phyloP scores from a whole-genome alignment of 2,329 filamentous ascomycete genomes.

The Colletotrichum agaves region DNA sequence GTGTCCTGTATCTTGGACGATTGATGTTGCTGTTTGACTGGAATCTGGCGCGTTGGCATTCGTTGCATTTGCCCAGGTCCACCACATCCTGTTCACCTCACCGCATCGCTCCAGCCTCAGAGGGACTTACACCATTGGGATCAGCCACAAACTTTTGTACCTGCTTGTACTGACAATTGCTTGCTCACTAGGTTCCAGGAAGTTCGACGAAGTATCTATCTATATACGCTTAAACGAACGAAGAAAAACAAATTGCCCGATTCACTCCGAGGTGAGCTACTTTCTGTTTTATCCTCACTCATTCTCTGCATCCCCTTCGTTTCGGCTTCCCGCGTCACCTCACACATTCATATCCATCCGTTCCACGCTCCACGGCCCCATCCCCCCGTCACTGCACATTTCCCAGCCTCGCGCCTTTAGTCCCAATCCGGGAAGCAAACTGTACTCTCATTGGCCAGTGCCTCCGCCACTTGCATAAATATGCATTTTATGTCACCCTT shows the following conservation, averaged over 20 bases:
- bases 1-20: constrained; percentile 13
- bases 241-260: neutral
- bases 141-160: constrained; percentile 22
- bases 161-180: neutral
- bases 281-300: neutral
- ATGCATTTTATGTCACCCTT: constrained; percentile 36
- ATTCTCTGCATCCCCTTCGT: neutral
- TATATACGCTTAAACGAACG: too few relatives aligned
- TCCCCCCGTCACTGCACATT: constrained; percentile 20
- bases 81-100: constrained; percentile 20
- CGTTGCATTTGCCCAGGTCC: neutral
- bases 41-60: constrained; percentile 28
- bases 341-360: constrained; percentile 19
- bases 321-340: constrained; percentile 27
- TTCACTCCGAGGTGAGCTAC: constrained; percentile 18
- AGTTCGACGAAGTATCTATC: neutral
- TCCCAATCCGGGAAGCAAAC: constrained; percentile 13
- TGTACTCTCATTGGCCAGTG: constrained; percentile 22
- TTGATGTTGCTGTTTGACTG: constrained; percentile 2
- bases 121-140: constrained; percentile 14
- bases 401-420: constrained; percentile 34
- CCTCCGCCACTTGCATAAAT: constrained; percentile 32
- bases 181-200: neutral
- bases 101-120: constrained; percentile 27
- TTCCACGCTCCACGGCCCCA: constrained; percentile 24